Evolutionary conservation across 140 eudicot genomes (phyloP), one percentile per base, ranked within the genome.

Genomic region (Oenanthe javanica): DNA sequence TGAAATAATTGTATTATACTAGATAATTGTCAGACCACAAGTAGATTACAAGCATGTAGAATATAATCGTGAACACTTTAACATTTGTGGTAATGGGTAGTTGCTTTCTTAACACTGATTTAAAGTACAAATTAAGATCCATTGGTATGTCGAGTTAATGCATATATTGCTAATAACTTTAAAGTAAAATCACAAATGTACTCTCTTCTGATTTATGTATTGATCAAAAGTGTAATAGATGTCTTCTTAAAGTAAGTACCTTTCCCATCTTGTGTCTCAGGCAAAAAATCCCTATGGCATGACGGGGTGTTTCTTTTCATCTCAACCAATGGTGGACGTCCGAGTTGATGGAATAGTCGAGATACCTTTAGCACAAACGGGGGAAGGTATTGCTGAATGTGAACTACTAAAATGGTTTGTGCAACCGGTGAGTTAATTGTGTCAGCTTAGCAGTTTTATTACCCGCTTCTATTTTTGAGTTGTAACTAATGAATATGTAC

Each of bases 381-480:
- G 99, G 52, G 99, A 95, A 89, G 99, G 99, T 43, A 95, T 95
- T 82, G 99, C 97, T 38, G 99, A 95, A 81, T 95, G 99, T 84
- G 99, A 95, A 83, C 97, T 95, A 50, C 90, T 95, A 75, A 86
- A 95, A 84, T 95, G 99, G 97, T 94, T 89, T 87, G 97, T 94
- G 48, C 81, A 89, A 77, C 95, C 91, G 92, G 99, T 94, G 72
- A 85, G 87, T 84, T 23, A 25, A 76, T 54, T 13, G 27, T 51
- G 40, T 40, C 25, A 43, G 36, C 55, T 25, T 8, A 4, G 3
- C 66, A 66, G 10, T 47, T 47, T 15, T 1, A 23, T 46, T 21
- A 47, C 64, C 55, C 25, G 13, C 12, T 18, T 45, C 74, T 78
- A 7, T 38, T 52, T 15, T 36, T 75, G 23, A 48, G 31, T 50